These are phyloP conservation scores for Xylariaceae sp. DNA, from an alignment of 2,329 filamentous ascomycete species.

Conservation along the genomic window DNA sequence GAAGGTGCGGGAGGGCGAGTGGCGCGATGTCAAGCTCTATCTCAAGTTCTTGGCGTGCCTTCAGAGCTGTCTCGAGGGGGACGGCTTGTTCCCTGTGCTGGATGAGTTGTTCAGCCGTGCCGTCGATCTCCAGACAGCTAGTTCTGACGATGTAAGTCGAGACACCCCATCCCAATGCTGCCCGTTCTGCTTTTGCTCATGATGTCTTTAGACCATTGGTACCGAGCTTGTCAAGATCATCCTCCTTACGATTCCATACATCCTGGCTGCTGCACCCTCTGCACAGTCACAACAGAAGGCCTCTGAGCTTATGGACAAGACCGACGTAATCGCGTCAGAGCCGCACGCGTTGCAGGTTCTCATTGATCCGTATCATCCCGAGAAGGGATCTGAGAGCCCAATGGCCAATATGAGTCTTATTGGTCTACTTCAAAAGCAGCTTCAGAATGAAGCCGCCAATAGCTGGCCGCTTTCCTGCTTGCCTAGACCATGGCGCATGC, in stretches of 20 bases:
- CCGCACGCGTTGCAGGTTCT: constrained; percentile 78
- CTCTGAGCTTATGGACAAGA: constrained; percentile 79
- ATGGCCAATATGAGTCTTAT: constrained; percentile 65
- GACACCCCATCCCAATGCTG: not conserved
- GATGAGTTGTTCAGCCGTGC: constrained; percentile 88
- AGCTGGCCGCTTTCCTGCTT: constrained; percentile 70
- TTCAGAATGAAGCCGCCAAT: constrained; percentile 68
- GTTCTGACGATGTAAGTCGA: constrained; percentile 76
- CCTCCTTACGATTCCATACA: constrained; percentile 86
- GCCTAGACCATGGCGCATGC: constrained; percentile 63
- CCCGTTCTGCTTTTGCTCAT: constrained; percentile 5
- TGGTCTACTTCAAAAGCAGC: constrained; percentile 76
- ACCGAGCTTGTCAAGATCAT: constrained; percentile 96
- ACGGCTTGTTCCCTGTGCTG: constrained; percentile 78
- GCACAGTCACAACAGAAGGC: constrained; percentile 68
- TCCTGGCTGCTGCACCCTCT: constrained; percentile 65
- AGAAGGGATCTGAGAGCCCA: constrained; percentile 57
- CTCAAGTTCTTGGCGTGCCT: constrained; percentile 86
- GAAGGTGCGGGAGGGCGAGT: constrained; percentile 66
- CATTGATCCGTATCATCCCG: constrained; percentile 75
- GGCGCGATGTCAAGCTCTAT: constrained; percentile 86
- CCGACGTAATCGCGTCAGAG: constrained; percentile 87
- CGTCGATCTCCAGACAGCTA: constrained; percentile 88
- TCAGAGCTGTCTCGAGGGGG: constrained; percentile 72
- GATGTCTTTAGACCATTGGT: constrained; percentile 49